Evolutionary conservation across 2,329 filamentous ascomycete genomes (phyloP), one percentile per base, ranked within the genome.

Genomic region (Blastomyces silverae): DNA sequence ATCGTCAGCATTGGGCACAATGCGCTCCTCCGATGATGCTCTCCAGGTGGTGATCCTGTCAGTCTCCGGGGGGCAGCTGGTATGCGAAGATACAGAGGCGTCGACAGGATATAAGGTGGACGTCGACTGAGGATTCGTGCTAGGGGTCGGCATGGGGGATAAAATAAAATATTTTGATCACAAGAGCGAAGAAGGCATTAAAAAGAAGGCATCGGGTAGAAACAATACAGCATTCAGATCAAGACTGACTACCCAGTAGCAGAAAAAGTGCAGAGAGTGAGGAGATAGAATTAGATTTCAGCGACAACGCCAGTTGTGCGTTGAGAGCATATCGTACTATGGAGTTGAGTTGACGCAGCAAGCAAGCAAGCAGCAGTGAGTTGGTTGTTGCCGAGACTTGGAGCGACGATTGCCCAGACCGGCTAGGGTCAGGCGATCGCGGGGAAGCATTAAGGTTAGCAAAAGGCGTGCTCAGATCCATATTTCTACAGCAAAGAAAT

Each of bases 81-180:
- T 73, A 71, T 76, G 81, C 71, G 75, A 73, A 69, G 78, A 76
- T 70, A 78, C 71, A 67, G 75, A 74, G 70, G 75, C 74, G 71
- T 77, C 78, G 73, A 73, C 75, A 75, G 78, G 79, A 72, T 77
- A 76, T 69, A 73, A 69, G 70, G 76, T 75, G 70, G 75, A 74
- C 70, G 79, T 73, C 62, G 71, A 72, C 72, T 75, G 76, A 73
- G 75, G 76, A 74, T 73, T 78, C 76, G 75, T 70, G 73, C 76
- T 79, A 70, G 77, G 78, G 65, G 80, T 82, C 71, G 81, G 81
- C 81, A 83, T 83, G 75, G 74, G 77, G 74, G 73, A 42, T 58
- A 39, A n/a, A 44, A 34, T 39, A 13, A 39, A 39, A 22, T 72
- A 73, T 76, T 67, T 76, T 67, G 6, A 42, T 37, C 22, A 48